Evolutionary conservation across 768 basidiomycete genomes (phyloP).

Genomic region (Lactarius hengduanensis): DNA sequence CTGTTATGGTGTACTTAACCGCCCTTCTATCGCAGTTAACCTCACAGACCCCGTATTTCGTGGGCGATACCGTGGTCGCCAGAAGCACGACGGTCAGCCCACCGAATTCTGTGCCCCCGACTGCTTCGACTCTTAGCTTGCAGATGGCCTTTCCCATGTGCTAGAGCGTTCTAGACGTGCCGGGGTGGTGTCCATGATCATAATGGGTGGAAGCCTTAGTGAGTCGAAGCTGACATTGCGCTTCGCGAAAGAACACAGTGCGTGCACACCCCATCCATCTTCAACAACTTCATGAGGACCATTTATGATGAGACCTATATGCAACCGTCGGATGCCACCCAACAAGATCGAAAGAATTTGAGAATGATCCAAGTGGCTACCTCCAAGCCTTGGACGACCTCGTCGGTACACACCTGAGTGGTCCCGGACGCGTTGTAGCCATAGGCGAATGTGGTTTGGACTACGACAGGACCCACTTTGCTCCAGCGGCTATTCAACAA

Average conservation of each 20-base stretch:
- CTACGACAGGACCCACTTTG: constrained; percentile 73
- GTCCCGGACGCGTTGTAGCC: constrained; percentile 61
- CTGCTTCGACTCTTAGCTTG: background rate
- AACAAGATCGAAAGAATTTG: constrained; percentile 69
- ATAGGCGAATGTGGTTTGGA: constrained; percentile 83
- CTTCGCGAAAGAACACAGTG: constrained; percentile 60
- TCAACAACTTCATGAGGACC: background rate
- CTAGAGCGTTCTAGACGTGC: constrained; percentile 54
- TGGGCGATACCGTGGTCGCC: constrained; percentile 38
- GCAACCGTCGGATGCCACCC: constrained; percentile 82
- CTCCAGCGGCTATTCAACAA: constrained; percentile 57
- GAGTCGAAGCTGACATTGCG: constrained; percentile 60
- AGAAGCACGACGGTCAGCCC: constrained; percentile 37
- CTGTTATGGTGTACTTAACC: background rate
- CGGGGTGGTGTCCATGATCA: constrained; percentile 67
- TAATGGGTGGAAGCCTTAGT: constrained; percentile 69
- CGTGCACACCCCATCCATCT: background rate
- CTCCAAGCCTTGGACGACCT: constrained; percentile 56
- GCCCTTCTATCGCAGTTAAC: constrained; percentile 34
- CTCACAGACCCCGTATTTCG: constrained; percentile 42
- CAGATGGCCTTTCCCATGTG: constrained; percentile 64
- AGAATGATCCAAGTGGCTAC: constrained; percentile 58
- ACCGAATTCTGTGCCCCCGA: background rate
- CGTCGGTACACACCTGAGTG: constrained; percentile 47
- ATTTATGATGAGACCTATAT: constrained; percentile 48